phyloP scores from a whole-genome alignment of 441 rosid species.

The Croton laevigatus region DNA sequence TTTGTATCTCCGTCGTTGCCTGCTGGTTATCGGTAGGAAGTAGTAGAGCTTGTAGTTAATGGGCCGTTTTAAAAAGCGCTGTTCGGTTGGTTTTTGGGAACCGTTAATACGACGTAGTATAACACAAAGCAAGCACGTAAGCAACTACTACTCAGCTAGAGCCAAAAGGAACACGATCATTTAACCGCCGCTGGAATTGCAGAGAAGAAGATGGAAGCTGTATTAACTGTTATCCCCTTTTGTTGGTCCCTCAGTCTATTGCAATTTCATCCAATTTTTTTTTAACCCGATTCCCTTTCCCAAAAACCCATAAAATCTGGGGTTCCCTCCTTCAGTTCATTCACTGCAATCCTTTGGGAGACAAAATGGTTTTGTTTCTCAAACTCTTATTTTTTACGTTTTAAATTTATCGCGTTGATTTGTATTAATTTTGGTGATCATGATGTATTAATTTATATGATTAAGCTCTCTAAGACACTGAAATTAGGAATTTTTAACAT shows the following conservation, averaged over 20 bases:
- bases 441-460: background rate
- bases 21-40: background rate
- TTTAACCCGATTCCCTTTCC: background rate
- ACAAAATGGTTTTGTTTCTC: conserved; percentile 12
- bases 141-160: no score
- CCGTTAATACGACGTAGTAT: no score
- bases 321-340: background rate
- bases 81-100: no score
- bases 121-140: no score
- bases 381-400: background rate
- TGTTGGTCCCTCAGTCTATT: background rate
- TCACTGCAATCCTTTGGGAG: background rate
- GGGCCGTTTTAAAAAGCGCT: background rate
- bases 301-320: background rate
- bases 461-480: no score
- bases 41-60: background rate
- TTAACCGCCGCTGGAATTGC: background rate
- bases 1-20: no score
- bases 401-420: background rate
- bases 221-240: background rate
- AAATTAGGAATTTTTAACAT: no score
- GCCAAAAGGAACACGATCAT: no score
- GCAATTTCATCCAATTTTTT: background rate
- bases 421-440: background rate
- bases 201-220: background rate